Evolutionary conservation across 1,284 basidiomycete species (phyloP).

Genomic region (Tilletiaria anomala): DNA sequence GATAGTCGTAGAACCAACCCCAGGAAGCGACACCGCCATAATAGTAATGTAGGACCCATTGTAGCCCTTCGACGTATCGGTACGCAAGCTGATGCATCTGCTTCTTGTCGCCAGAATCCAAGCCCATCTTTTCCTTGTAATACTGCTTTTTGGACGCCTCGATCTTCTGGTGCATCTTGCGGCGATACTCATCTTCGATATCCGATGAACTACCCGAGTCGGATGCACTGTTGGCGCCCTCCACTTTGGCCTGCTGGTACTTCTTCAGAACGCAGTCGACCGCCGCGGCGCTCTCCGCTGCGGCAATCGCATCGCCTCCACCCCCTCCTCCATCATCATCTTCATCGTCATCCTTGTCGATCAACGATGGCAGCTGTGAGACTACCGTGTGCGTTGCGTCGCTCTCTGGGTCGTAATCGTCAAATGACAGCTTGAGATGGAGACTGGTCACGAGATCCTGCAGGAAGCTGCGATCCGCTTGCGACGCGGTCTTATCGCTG

Average conservation of each 20-base stretch:
- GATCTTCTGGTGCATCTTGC: slow-evolving; percentile 65
- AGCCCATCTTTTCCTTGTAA: slow-evolving; percentile 49
- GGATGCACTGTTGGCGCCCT: slow-evolving; percentile 5
- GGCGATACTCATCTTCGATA: slow-evolving; percentile 55
- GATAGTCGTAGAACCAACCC: slow-evolving; percentile 98
- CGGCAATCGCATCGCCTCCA: slow-evolving; percentile 41
- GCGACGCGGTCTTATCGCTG: slow-evolving; percentile 9
- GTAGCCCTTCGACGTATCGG: slow-evolving; percentile 81
- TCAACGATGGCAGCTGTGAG: no score
- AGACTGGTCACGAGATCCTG: slow-evolving; percentile 19
- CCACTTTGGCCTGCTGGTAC: slow-evolving; percentile 64
- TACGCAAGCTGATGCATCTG: slow-evolving; percentile 30
- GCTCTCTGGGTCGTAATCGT: slow-evolving; percentile 28
- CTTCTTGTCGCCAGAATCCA: slow-evolving; percentile 47
- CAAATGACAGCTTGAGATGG: slow-evolving; percentile 22
- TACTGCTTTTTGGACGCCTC: slow-evolving; percentile 79
- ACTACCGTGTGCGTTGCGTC: slow-evolving; percentile 19
- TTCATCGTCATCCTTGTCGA: no score
- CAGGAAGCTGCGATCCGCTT: slow-evolving; percentile 20
- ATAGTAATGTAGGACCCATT: slow-evolving; percentile 99
- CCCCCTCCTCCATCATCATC: no score
- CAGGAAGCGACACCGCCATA: slow-evolving; percentile 92
- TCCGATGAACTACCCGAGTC: slow-evolving; percentile 48
- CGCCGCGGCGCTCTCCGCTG: slow-evolving; percentile 52
- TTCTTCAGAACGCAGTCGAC: slow-evolving; percentile 71